phyloP scores from a whole-genome alignment of 192 early-diverging fungal genomes.

The Fimicolochytrium jonesii region DNA sequence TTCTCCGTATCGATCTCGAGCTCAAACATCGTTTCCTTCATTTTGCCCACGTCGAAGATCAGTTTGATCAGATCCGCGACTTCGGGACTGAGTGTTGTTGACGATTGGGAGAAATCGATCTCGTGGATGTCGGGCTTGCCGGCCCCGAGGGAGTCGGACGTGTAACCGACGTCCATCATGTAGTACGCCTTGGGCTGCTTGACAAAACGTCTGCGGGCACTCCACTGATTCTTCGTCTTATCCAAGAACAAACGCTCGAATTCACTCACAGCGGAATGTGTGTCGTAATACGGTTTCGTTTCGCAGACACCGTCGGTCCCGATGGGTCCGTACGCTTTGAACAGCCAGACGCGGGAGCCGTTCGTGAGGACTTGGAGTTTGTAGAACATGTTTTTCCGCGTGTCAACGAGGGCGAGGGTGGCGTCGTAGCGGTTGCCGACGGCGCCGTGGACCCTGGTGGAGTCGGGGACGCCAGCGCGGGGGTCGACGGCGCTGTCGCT shows the following conservation, averaged over 20 bases:
- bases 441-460: constrained; percentile 12
- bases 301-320: constrained; percentile 11
- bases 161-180: constrained; percentile 11
- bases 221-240: neutral
- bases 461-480: neutral
- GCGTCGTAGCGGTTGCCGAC: constrained; percentile 1
- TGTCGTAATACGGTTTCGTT: neutral
- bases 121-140: neutral
- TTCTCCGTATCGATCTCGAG: constrained; percentile 22
- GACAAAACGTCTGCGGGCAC: neutral
- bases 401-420: constrained; percentile 8
- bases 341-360: neutral
- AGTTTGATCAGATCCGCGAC: constrained; percentile 18
- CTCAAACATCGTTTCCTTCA: constrained; percentile 10
- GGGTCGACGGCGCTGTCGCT: constrained; percentile 18
- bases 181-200: constrained; percentile 14
- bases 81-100: neutral
- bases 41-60: constrained; percentile 22
- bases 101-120: neutral
- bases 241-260: neutral
- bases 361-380: constrained; percentile 16
- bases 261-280: neutral
- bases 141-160: neutral
- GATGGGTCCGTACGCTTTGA: constrained; percentile 23
- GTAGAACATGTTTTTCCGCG: constrained; percentile 15